Evolutionary conservation across 2,329 filamentous ascomycete species (phyloP).

Genomic region (Fusarium lateritium): DNA sequence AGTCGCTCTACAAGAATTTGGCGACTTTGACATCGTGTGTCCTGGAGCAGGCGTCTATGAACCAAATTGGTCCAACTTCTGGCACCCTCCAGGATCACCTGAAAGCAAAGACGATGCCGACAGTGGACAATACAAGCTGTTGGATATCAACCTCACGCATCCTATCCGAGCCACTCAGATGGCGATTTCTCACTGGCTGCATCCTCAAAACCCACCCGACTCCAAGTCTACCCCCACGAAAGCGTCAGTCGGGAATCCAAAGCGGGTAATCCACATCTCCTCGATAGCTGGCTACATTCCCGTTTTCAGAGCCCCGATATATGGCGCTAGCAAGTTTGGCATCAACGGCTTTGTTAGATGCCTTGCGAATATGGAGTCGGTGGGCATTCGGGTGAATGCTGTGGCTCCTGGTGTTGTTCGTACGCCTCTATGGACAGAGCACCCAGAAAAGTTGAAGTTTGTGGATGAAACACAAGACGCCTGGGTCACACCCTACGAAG

Average conservation of each 20-base stretch:
- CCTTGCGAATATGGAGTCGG: constrained; percentile 55
- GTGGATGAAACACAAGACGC: constrained; percentile 54
- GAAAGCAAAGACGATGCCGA: constrained; percentile 52
- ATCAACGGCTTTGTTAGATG: constrained; percentile 59
- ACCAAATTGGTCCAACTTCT: constrained; percentile 60
- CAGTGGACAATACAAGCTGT: constrained; percentile 51
- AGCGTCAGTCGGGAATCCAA: constrained; percentile 50
- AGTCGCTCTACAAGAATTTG: constrained; percentile 54
- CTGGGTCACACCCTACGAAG: constrained; percentile 60
- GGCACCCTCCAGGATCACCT: constrained; percentile 57
- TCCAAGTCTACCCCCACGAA: constrained; percentile 17
- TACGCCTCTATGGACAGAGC: constrained; percentile 63
- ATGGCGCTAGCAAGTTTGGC: constrained; percentile 58
- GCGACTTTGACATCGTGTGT: constrained; percentile 59
- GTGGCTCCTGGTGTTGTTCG: constrained; percentile 62
- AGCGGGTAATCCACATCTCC: constrained; percentile 57
- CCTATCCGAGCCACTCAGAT: constrained; percentile 59
- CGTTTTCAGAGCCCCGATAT: constrained; percentile 55
- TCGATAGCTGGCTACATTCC: constrained; percentile 57
- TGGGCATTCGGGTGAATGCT: constrained; percentile 58
- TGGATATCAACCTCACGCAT: constrained; percentile 61
- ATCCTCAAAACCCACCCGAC: constrained; percentile 35
- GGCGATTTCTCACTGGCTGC: constrained; percentile 57
- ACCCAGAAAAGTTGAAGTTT: constrained; percentile 59
- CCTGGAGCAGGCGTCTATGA: constrained; percentile 65